Conservation (phyloP, 1,284 basidiomycete species). For the Rhodotorula sp. region DNA sequence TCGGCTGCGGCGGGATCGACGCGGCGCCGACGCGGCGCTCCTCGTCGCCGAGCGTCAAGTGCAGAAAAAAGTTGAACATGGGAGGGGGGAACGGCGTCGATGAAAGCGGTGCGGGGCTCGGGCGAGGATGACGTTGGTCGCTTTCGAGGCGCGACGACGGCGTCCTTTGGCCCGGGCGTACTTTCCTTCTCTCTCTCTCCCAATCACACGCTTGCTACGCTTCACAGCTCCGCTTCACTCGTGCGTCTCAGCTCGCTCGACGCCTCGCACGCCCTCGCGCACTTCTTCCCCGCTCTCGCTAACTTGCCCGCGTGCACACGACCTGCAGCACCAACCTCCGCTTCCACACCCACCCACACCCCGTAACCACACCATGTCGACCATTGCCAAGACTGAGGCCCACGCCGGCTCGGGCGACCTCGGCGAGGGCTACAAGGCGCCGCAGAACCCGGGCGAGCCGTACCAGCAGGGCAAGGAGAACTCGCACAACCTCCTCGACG, state of each 20-base stretch:
- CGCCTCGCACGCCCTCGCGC: background rate
- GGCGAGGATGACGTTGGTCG: too few relatives aligned
- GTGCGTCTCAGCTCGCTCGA: background rate
- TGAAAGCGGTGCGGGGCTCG: background rate
- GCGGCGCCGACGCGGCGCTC: background rate
- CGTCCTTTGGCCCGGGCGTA: too few relatives aligned
- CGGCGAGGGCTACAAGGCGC: slow-evolving; percentile 22
- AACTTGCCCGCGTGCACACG: background rate
- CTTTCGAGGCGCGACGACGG: background rate
- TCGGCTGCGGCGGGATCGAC: background rate
- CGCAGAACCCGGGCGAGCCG: slow-evolving; percentile 4
- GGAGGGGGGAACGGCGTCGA: background rate
- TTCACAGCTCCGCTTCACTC: background rate
- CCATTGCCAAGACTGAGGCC: slow-evolving; percentile 30
- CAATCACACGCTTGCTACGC: too few relatives aligned
- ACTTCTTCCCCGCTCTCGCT: background rate
- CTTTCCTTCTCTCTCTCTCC: background rate
- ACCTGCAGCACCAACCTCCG: background rate
- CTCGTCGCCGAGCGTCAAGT: background rate
- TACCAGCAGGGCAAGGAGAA: slow-evolving; percentile 40
- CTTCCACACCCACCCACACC: background rate
- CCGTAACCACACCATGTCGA: slow-evolving; percentile 17
- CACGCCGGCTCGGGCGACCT: slow-evolving; percentile 38
- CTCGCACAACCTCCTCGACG: slow-evolving; percentile 34
- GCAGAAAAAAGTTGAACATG: background rate